These are phyloP conservation scores for Heterobasidion occidentale DNA, from an alignment of 1,284 basidiomycete species.

Conservation along the genomic window DNA sequence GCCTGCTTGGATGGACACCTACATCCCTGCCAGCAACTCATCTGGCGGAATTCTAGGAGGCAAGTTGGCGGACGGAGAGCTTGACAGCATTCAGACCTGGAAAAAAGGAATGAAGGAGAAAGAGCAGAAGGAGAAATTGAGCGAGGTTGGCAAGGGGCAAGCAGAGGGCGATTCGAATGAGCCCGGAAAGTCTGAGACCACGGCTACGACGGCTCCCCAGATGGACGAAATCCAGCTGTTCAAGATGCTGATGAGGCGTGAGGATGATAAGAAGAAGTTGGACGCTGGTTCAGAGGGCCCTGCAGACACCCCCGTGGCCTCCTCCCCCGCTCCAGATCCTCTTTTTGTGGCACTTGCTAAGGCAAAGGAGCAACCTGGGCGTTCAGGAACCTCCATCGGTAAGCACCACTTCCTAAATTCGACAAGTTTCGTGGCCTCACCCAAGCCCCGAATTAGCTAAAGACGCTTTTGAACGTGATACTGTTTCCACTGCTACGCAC, in stretches of 20 bases:
- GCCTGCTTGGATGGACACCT: conserved; percentile 91
- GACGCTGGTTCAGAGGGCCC: conserved; percentile 18
- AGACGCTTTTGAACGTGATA: no score
- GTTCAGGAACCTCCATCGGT: no score
- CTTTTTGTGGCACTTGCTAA: background rate
- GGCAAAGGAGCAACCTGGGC: no score
- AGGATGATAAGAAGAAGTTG: conserved; percentile 60
- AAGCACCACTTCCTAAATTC: no score
- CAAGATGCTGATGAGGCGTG: conserved; percentile 78
- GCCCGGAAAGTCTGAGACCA: background rate
- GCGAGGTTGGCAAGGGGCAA: conserved; percentile 1
- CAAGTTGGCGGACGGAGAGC: conserved; percentile 50
- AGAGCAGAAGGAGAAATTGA: conserved; percentile 39
- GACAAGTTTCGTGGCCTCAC: no score
- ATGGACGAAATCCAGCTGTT: conserved; percentile 84
- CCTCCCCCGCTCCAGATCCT: conserved; percentile 3
- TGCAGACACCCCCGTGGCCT: conserved; percentile 6
- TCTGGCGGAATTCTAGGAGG: conserved; percentile 54
- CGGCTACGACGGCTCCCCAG: conserved; percentile 14
- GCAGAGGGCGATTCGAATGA: background rate
- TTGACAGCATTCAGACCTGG: conserved; percentile 86
- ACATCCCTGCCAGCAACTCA: conserved; percentile 51
- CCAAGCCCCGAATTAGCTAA: no score
- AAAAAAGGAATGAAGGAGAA: conserved; percentile 84
- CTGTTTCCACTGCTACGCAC: no score